Evolutionary conservation across 805 yeast species (phyloP).

Genomic region (Candida nemodendra): DNA sequence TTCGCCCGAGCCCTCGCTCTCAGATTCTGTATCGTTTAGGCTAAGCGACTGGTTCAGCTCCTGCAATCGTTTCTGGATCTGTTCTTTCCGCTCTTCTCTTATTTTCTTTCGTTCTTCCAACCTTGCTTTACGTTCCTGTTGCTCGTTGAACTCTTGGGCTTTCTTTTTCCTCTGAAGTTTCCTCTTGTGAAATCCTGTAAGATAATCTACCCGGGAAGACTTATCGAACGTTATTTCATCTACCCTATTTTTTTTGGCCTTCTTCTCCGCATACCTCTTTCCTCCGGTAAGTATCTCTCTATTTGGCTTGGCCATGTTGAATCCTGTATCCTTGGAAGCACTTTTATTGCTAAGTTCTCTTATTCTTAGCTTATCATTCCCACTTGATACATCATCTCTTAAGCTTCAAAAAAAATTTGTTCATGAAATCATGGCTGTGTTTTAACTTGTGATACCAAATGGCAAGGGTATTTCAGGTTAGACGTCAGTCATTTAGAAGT

Average conservation of each 20-base stretch:
- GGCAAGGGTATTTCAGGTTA: too few species aligned
- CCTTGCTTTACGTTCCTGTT: constrained; percentile 68
- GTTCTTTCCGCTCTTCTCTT: constrained; percentile 68
- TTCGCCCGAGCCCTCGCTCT: constrained; percentile 21
- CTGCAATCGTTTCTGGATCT: constrained; percentile 61
- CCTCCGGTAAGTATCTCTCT: constrained; percentile 90
- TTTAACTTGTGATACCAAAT: too few species aligned
- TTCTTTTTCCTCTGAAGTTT: constrained; percentile 84
- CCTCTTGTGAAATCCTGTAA: constrained; percentile 95
- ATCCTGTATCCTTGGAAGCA: too few species aligned
- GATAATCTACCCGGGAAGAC: constrained; percentile 72
- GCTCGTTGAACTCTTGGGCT: constrained; percentile 74
- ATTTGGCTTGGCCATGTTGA: constrained; percentile 45
- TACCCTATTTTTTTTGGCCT: constrained; percentile 63
- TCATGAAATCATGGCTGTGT: too few species aligned
- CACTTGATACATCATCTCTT: too few species aligned
- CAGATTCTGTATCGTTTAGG: constrained; percentile 28
- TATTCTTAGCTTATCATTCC: too few species aligned
- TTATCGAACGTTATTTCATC: constrained; percentile 85
- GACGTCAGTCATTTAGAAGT: too few species aligned
- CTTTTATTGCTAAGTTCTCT: too few species aligned
- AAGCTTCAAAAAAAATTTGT: too few species aligned
- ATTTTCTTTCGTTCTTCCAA: constrained; percentile 73
- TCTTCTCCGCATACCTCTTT: constrained; percentile 69
- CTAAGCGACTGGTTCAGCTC: constrained; percentile 47